Evolutionary conservation across 306 rosid species (phyloP), one percentile per base, ranked within the genome.

Genomic region (Fragaria iinumae): DNA sequence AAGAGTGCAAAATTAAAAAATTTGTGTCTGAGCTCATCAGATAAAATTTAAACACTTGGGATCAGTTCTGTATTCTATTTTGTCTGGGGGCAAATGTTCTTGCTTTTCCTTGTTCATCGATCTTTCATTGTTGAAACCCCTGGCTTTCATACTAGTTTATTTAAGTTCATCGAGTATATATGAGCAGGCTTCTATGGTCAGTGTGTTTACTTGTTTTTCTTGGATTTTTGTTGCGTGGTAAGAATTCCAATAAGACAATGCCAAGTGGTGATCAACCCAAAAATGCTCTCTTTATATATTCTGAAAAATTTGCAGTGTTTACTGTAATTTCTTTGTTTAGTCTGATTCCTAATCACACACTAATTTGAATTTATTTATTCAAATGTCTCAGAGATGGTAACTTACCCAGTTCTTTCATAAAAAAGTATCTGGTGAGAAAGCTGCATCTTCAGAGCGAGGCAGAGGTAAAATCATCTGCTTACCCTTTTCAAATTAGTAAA

Each of bases 391-490:
- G 93, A 77, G 85, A 90, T 75, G 87, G 84, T 23, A 88, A 39
- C 71, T 72, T 85, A 70, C 77, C 91, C 13, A 87, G 84, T 76
- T 85, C 87, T 13, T 71, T 11, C 59, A 79, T 91, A 17, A 84
- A 87, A 47, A 90, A 36, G 80, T 90, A 86, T 41, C 52, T 91
- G 0, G 82, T 65, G 50, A 76, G 45, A 81, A 89, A 89, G 80
- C 91, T 91, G 56, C 57, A 65, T 83, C 93, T 91, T 77, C 68
- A 68, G 2, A 83, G 87, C 18, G 97, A 88, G 77, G 71, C 74
- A 4, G 93, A 90, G 95, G 97, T 91, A 88, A 79, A 52, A 4
- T 65, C 20, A 9, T 38, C 71, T 79, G n/a, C 60, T 45, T 11
- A 11, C 57, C 34, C 73, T 50, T 48, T 80, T 53, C 3, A 34